Evolutionary conservation across 2,329 filamentous ascomycete genomes (phyloP).

Genomic region (Myrmaecium sp.): DNA sequence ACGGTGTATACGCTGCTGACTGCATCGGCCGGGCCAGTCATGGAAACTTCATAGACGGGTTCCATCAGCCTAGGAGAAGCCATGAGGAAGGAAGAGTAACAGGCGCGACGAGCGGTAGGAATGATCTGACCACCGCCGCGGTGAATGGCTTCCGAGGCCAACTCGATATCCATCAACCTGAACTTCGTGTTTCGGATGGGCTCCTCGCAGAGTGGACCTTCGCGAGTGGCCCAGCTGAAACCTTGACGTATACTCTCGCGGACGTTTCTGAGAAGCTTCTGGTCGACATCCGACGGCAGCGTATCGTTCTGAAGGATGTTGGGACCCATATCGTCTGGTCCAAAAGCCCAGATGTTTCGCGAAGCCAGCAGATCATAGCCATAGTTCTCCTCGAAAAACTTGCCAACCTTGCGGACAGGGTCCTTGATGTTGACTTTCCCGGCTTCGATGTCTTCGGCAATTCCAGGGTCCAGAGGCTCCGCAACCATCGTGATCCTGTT

Average conservation of each 20-base stretch:
- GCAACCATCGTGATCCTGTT: conserved; percentile 99
- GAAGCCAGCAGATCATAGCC: conserved; percentile 92
- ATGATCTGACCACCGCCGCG: conserved; percentile 95
- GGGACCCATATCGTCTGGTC: conserved; percentile 81
- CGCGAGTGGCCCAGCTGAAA: conserved; percentile 89
- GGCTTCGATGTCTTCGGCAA: conserved; percentile 84
- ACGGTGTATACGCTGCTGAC: conserved; percentile 85
- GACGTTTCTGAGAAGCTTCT: conserved; percentile 71
- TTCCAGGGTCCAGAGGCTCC: conserved; percentile 85
- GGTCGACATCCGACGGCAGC: conserved; percentile 83
- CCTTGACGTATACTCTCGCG: conserved; percentile 89
- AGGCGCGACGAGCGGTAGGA: conserved; percentile 77
- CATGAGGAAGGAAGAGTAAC: conserved; percentile 95
- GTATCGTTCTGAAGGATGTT: conserved; percentile 97
- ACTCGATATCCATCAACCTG: conserved; percentile 76
- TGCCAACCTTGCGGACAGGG: conserved; percentile 79
- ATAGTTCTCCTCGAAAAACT: conserved; percentile 94
- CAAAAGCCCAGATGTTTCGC: conserved; percentile 96
- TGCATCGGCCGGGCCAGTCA: conserved; percentile 81
- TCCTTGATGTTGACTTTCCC: conserved; percentile 85
- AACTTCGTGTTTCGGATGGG: conserved; percentile 98
- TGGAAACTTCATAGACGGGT: conserved; percentile 79
- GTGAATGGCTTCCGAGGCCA: conserved; percentile 84
- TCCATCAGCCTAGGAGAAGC: conserved; percentile 94
- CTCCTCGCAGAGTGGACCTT: conserved; percentile 95